phyloP scores from a whole-genome alignment of 441 rosid genomes.

The Syzygium malaccense region DNA sequence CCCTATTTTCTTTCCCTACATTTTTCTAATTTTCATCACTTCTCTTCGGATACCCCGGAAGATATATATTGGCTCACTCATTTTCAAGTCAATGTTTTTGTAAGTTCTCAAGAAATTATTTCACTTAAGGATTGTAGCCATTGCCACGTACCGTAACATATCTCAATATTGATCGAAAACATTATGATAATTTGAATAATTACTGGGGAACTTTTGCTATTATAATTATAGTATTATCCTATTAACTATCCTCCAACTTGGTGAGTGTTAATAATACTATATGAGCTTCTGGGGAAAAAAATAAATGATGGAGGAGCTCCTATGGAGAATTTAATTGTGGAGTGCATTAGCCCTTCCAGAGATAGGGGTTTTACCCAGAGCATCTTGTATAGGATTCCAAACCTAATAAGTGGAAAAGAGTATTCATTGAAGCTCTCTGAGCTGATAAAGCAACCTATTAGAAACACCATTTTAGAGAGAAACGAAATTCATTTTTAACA shows the following conservation, averaged over 20 bases:
- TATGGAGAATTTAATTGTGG: neutral
- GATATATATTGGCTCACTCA: neutral
- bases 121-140: neutral
- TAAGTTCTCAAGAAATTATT: neutral
- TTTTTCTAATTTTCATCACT: neutral
- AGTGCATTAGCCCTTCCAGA: neutral
- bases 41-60: neutral
- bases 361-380: no score
- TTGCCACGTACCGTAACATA: neutral
- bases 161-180: neutral
- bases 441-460: neutral
- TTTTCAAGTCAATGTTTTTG: neutral
- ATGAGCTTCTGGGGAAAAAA: neutral
- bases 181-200: neutral
- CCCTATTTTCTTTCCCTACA: neutral
- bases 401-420: neutral
- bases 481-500: neutral
- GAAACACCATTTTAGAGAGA: neutral
- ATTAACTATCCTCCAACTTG: neutral
- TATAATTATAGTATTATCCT: neutral
- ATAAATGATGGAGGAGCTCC: neutral
- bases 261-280: neutral
- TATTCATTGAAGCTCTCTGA: neutral
- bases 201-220: neutral
- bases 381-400: neutral